Percentiles rank a stretch among this genome's conserved stretches.
phyloP scores from a whole-genome alignment of 164 flowering plant genomes.

The Piper betle region DNA sequence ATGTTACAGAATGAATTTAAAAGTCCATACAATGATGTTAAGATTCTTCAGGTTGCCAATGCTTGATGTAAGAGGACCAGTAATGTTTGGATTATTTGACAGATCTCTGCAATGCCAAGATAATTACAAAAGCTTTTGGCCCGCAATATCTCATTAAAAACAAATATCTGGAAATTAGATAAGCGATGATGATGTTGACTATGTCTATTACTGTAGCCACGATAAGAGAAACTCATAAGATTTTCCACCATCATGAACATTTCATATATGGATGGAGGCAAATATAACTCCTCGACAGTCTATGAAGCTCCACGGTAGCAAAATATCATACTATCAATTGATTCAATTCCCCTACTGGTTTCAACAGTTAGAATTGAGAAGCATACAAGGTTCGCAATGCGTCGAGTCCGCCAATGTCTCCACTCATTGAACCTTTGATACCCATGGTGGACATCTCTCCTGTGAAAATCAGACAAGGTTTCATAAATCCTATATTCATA shows the following conservation, averaged over 20 bases:
- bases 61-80: slow-evolving; percentile 50
- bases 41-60: slow-evolving; percentile 56
- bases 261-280: neutral
- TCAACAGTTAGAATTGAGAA: neutral
- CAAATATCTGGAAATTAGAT: no score
- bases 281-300: neutral
- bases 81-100: slow-evolving; percentile 60
- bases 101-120: slow-evolving; percentile 45
- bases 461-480: slow-evolving; percentile 13
- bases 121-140: neutral
- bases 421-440: slow-evolving; percentile 46
- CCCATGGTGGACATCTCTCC: slow-evolving; percentile 73
- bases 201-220: no score
- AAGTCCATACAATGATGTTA: slow-evolving; percentile 48
- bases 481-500: neutral
- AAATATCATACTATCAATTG: no score
- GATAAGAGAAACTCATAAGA: no score
- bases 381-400: slow-evolving; percentile 72
- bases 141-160: no score
- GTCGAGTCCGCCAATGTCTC: slow-evolving; percentile 71
- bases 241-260: no score
- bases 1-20: no score
- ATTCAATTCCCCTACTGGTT: neutral
- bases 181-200: neutral
- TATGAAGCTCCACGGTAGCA: neutral